These are phyloP conservation scores for Fonsecaea nubica DNA, from an alignment of 2,329 filamentous ascomycete species.

Conservation along the genomic window DNA sequence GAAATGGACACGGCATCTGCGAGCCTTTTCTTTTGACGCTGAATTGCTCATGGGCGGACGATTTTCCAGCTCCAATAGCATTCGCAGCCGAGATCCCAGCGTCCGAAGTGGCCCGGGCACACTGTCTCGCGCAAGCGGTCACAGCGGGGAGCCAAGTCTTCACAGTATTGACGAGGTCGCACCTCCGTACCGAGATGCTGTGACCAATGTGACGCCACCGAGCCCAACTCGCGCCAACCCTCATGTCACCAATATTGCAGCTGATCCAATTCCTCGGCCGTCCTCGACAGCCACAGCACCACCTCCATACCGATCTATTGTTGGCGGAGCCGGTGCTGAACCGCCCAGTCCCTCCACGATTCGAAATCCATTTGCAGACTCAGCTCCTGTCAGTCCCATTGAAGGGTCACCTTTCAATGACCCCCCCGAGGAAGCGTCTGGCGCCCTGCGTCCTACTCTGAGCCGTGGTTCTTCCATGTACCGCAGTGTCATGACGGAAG, in stretches of 20 bases:
- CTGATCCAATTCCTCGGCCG: conserved; percentile 35
- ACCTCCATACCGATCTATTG: conserved; percentile 35
- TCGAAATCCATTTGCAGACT: conserved; percentile 38
- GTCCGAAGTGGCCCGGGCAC: conserved; percentile 28
- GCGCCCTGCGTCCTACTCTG: conserved; percentile 20
- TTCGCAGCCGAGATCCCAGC: conserved; percentile 38
- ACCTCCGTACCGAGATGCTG: conserved; percentile 39
- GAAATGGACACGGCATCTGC: conserved; percentile 40
- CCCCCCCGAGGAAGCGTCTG: conserved; percentile 26
- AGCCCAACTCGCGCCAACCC: conserved; percentile 23
- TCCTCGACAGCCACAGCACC: conserved; percentile 38
- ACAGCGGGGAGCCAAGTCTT: conserved; percentile 34
- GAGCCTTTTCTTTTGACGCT: conserved; percentile 40
- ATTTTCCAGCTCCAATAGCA: conserved; percentile 40
- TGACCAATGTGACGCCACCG: conserved; percentile 29
- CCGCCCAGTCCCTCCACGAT: conserved; percentile 21
- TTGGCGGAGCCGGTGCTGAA: conserved; percentile 9
- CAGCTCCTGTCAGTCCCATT: conserved; percentile 35
- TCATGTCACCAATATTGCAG: conserved; percentile 13
- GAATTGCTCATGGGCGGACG: conserved; percentile 40
- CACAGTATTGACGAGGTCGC: conserved; percentile 41
- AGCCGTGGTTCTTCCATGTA: conserved; percentile 37
- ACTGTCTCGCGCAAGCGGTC: conserved; percentile 24
- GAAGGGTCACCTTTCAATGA: conserved; percentile 40
- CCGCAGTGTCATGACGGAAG: conserved; percentile 31